A percentile compares a stretch with the other conserved stretches of the same genome.
phyloP scores from a whole-genome alignment of 148 eudicot species.

The Fagopyrum esculentum region DNA sequence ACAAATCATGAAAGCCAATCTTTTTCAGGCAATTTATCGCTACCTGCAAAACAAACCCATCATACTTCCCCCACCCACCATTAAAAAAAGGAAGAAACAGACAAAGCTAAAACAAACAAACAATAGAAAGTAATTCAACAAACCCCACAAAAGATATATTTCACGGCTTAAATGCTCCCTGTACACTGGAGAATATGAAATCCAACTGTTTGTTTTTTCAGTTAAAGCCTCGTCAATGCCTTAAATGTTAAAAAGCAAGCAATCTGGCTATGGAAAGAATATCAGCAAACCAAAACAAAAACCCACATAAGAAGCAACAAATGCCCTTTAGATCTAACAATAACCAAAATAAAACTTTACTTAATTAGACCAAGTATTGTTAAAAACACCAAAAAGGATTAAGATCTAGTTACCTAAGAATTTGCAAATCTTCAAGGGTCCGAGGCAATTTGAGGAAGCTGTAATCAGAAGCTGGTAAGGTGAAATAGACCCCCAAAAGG shows the following conservation, averaged over 20 bases:
- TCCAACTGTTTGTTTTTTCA: neutral
- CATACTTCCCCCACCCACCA: neutral
- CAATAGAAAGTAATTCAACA: neutral
- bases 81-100: neutral
- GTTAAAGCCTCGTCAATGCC: neutral
- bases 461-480: conserved; percentile 92
- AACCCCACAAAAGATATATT: neutral
- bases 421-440: conserved; percentile 63
- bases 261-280: neutral
- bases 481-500: conserved; percentile 60
- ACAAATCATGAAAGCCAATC: conserved; percentile 2
- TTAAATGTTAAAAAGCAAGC: neutral
- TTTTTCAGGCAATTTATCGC: neutral
- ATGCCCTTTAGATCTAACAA: neutral
- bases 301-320: neutral
- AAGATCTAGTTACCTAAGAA: conserved; percentile 47
- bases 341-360: neutral
- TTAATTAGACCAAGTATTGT: neutral
- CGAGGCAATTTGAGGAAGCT: conserved; percentile 93
- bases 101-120: neutral
- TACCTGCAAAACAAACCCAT: neutral
- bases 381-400: neutral
- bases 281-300: neutral
- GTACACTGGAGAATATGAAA: no score
- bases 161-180: no score